Percentiles rank a stretch among this genome's conserved stretches.
These are phyloP conservation scores for Lavandula angustifolia DNA, from an alignment of 257 asterid species.

Conservation along the genomic window DNA sequence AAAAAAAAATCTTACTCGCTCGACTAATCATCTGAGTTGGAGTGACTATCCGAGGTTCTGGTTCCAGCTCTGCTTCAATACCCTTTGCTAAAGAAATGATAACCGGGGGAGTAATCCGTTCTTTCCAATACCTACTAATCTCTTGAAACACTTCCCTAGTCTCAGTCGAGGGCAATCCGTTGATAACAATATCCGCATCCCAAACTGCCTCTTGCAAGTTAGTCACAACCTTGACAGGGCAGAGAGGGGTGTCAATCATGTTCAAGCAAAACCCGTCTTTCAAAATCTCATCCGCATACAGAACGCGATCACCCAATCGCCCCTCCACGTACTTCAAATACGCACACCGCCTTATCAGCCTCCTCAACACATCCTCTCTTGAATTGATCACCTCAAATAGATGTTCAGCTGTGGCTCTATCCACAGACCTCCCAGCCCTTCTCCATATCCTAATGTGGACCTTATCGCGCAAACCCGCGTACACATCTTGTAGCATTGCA, in stretches of 20 bases:
- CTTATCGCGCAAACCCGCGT: constrained; percentile 72
- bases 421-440: constrained; percentile 75
- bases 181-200: constrained; percentile 95
- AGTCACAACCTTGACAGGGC: constrained; percentile 95
- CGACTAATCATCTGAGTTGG: constrained; percentile 94
- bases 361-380: constrained; percentile 84
- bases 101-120: constrained; percentile 63
- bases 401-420: constrained; percentile 80
- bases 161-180: constrained; percentile 93
- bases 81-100: constrained; percentile 89
- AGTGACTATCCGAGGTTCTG: constrained; percentile 81
- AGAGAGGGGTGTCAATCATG: constrained; percentile 93
- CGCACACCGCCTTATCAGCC: constrained; percentile 87
- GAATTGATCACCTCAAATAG: constrained; percentile 90
- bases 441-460: constrained; percentile 91
- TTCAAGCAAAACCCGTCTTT: constrained; percentile 95
- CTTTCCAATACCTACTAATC: constrained; percentile 88
- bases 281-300: constrained; percentile 88
- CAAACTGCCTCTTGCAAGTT: constrained; percentile 98
- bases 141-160: constrained; percentile 75
- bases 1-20: constrained; percentile 61
- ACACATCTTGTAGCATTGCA: constrained; percentile 87
- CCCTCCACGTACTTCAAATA: constrained; percentile 95
- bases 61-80: constrained; percentile 87
- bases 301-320: constrained; percentile 76